These are phyloP conservation scores for Trichocomaceae sp. DNA, from an alignment of 2,329 filamentous ascomycete species.

Conservation along the genomic window DNA sequence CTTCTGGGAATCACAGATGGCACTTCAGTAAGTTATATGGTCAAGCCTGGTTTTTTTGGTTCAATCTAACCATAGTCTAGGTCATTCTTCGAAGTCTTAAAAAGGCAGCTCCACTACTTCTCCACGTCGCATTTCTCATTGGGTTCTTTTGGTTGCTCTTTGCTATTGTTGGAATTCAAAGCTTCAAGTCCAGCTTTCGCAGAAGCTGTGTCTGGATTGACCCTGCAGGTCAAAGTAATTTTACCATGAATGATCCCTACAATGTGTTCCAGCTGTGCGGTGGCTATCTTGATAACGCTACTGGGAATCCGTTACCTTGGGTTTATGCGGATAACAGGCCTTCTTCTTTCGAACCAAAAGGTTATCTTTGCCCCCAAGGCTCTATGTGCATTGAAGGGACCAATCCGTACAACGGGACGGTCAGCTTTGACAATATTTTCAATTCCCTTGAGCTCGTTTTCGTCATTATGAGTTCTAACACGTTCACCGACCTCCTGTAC, in stretches of 20 bases:
- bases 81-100: slow-evolving; percentile 94
- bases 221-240: slow-evolving; percentile 41
- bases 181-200: slow-evolving; percentile 77
- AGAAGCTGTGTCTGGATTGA: slow-evolving; percentile 75
- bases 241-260: slow-evolving; percentile 43
- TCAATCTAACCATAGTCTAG: slow-evolving; percentile 36
- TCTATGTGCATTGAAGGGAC: slow-evolving; percentile 73
- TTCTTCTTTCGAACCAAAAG: slow-evolving; percentile 55
- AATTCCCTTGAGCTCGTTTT: slow-evolving; percentile 93
- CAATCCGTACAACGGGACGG: slow-evolving; percentile 76
- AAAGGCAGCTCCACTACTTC: slow-evolving; percentile 82
- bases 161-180: slow-evolving; percentile 93
- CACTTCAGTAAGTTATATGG: slow-evolving; percentile 62
- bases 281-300: slow-evolving; percentile 62
- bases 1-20: slow-evolving; percentile 88
- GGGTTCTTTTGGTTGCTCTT: slow-evolving; percentile 97
- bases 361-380: slow-evolving; percentile 76
- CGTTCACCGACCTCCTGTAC: slow-evolving; percentile 91
- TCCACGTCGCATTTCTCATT: slow-evolving; percentile 90
- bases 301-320: slow-evolving; percentile 60
- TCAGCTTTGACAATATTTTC: slow-evolving; percentile 91
- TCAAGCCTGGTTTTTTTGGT: neutral
- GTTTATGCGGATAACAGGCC: slow-evolving; percentile 52
- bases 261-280: slow-evolving; percentile 75
- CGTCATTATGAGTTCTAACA: slow-evolving; percentile 97